Base-by-base conservation (phyloP, 352 stramenopile genomes). In the Globisporangium paroecandrum region DNA sequence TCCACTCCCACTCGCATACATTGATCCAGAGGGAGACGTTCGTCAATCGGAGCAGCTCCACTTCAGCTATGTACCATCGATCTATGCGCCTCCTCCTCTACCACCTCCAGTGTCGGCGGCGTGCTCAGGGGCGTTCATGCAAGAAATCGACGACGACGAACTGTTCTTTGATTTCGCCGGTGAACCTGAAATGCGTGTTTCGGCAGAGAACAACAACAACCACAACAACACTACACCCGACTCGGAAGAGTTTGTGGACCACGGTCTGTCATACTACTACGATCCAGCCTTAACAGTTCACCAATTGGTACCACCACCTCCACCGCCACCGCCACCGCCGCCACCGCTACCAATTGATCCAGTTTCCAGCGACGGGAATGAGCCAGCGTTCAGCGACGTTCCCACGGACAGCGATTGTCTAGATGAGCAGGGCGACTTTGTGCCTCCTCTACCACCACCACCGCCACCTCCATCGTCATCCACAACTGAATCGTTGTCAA, bases 211-310 rank as follows among this genome's bases (percentile, higher is more conserved):
- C 5, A 29, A 7, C n/a, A 22, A 12, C 53, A 58, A 58, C 53
- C 36, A 12, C 0, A 70, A 76, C 41, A 62, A 49, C 13, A 46
- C 69, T 4, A 13, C 9, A 13, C 59, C 53, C 6, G 32, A 62
- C 1, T 64, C 69, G 9, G 69, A 81, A 3, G 69, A 71, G 47
- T 89, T 86, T 66, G 68, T 71, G 1, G 80, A 89, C 49, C 77
- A 86, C 6, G 80, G 80, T 0, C 68, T 89, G 22, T 89, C 80
- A 59, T 89, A 89, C 57, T 89, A 85, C 67, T 76, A 83, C 53
- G 77, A 85, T 27, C 77, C 77, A 3, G 58, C 69, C 53, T 66
- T n/a, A 49, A 57, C 18, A 58, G 65, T 4, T 2, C 49, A 43
- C 32, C 68, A 69, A 43, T 38, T 62, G 8, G 55, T 58, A 9